Evolutionary conservation across 495 filamentous ascomycete species (phyloP), one percentile per base, ranked within the genome.

Genomic region (Penicillium parvum): DNA sequence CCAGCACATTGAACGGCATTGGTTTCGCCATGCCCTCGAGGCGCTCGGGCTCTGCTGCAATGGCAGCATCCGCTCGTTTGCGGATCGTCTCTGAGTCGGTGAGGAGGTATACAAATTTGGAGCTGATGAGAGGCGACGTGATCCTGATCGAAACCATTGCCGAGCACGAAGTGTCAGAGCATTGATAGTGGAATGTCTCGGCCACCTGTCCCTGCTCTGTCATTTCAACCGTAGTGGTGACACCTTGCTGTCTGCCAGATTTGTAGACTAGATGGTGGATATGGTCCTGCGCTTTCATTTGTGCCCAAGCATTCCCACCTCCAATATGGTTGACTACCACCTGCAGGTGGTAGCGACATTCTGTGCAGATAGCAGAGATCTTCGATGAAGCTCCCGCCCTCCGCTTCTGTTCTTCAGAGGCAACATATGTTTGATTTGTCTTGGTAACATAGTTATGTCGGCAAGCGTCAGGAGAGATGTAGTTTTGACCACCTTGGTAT

Each of bases 331-430:
- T 69, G 19, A 81, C 65, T 7, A 60, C 57, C 7, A 82, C 40
- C 44, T 78, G 71, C 7, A 81, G 43, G 53, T 83, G 80, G 44
- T 53, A 63, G 23, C 80, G 74, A 47, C 80, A 83, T 42, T 69
- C 69, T 26, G 64, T 55, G 60, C 81, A 85, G 26, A 77, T 63
- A 4, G 74, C 68, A 3, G 77, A 72, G 10, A 83, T 58, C 49
- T 72, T 77, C 36, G 73, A 75, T 4, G 61, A 51, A 7, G 65
- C 66, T 5, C 59, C 57, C 3, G 63, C 54, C 38, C 61, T 63
- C 11, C 60, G 53, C 32, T 58, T 50, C 3, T 65, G 53, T 23
- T 72, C 68, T 11, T 62, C 50, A 8, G 57, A 48, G 5, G 72
- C 61, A 14, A 75, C 51, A 32, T 66, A 57, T 43, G 69, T 76